Conservation (phyloP, 352 stramenopile species). For the Phytophthora idaei region DNA sequence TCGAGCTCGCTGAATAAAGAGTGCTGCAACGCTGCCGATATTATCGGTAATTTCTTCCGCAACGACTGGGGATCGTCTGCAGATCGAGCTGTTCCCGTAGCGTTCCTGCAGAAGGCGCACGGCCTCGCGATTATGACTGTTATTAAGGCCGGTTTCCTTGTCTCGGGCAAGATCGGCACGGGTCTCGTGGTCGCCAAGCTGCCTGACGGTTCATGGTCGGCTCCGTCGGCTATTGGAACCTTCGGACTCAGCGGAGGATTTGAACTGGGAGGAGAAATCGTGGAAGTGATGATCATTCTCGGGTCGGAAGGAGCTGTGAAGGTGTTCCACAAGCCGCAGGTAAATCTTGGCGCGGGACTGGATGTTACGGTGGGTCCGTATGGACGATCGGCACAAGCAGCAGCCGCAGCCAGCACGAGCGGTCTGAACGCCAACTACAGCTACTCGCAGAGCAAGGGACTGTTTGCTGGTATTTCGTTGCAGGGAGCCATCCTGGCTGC, state of each 20-base stretch:
- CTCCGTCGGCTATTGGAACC: constrained; percentile 90
- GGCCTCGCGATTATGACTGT: constrained; percentile 63
- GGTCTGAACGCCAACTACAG: constrained; percentile 91
- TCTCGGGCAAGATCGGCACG: constrained; percentile 66
- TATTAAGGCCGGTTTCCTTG: constrained; percentile 58
- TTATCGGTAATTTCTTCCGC: constrained; percentile 70
- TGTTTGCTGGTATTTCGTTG: constrained; percentile 91
- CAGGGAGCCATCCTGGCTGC: constrained; percentile 86
- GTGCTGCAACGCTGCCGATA: constrained; percentile 61
- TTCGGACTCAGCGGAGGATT: constrained; percentile 83
- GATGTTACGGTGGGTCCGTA: constrained; percentile 86
- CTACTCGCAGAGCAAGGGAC: constrained; percentile 91
- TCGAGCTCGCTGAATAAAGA: constrained; percentile 56
- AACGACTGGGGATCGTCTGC: constrained; percentile 55
- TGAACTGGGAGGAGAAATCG: constrained; percentile 87
- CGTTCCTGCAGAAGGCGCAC: constrained; percentile 60
- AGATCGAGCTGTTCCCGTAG: constrained; percentile 51
- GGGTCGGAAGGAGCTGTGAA: constrained; percentile 88
- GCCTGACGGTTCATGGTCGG: constrained; percentile 85
- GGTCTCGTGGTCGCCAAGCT: constrained; percentile 86
- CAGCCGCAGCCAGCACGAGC: constrained; percentile 63
- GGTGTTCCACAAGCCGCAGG: constrained; percentile 80
- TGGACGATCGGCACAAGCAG: constrained; percentile 69
- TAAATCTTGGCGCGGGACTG: constrained; percentile 89
- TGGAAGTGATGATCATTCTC: constrained; percentile 92